phyloP scores from a whole-genome alignment of 352 stramenopile genomes.

The Pythium biforme region DNA sequence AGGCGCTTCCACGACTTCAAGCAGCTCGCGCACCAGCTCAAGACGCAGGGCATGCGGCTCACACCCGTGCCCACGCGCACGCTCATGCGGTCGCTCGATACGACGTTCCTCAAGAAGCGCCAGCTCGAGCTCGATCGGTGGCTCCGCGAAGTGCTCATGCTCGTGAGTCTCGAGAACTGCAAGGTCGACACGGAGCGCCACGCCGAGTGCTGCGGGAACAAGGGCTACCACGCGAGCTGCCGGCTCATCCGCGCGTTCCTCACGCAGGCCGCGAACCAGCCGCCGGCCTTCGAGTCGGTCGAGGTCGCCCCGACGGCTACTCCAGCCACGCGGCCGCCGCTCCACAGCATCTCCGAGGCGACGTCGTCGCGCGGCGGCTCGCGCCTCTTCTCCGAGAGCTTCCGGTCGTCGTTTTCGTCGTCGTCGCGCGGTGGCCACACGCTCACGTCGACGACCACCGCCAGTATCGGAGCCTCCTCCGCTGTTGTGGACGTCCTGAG shows the following conservation, averaged over 20 bases:
- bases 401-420: constrained; percentile 21
- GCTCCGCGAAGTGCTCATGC: constrained; percentile 80
- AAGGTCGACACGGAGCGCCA: constrained; percentile 64
- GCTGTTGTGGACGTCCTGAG: constrained; percentile 40
- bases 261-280: constrained; percentile 74
- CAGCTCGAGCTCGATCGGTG: constrained; percentile 83
- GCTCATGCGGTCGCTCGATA: constrained; percentile 80
- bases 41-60: constrained; percentile 67
- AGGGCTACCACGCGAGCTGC: constrained; percentile 63
- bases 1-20: constrained; percentile 86
- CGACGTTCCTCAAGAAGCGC: constrained; percentile 79
- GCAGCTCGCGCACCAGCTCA: constrained; percentile 78
- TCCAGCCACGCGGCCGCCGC: constrained; percentile 31
- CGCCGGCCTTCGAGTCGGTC: constrained; percentile 60
- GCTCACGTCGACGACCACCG: neutral
- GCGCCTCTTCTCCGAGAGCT: constrained; percentile 11
- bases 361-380: neutral
- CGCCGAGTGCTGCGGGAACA: constrained; percentile 63
- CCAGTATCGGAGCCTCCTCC: neutral
- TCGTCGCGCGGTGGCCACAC: constrained; percentile 9
- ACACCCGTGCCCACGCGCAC: constrained; percentile 76
- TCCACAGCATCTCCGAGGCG: constrained; percentile 56
- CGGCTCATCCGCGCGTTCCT: constrained; percentile 72
- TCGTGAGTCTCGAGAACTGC: constrained; percentile 79
- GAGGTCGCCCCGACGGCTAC: too few species aligned